Base-by-base conservation (phyloP, 805 yeast species). In the Kazachstania bromeliacearum region DNA sequence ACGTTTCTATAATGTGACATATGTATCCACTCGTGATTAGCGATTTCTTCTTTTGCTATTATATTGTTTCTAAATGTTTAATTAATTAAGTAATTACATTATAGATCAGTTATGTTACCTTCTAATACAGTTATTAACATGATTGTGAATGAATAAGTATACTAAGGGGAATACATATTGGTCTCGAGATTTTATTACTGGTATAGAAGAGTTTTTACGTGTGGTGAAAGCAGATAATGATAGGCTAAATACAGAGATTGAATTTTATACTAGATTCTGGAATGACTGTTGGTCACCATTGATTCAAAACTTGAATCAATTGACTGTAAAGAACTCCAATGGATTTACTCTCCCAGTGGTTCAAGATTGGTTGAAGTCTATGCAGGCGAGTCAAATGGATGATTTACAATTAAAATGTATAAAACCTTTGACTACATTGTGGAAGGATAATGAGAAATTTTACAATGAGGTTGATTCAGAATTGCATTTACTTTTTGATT, bases 141-240 rank as follows among this genome's bases (percentile, higher is more conserved):
- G 6, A 21, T 21, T 7, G 9, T 21, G 9, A 7, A 21, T 21
- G 9, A 21, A 21, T 21, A 21, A 26, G 10, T 8, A 7, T 26
- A 37, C 25, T 15, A 21, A 31, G 15, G 31, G 35, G 18, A 52
- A 51, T 20, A 35, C 39, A 3, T 57, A 44, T 36, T 60, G 65
- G 65, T 40, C 60, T 5, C 33, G 46, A n/a, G 64, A 59, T 35
- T 52, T 51, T 32, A 40, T 43, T 13, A 44, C 51, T 3, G 64
- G 64, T 7, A 47, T 59, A 27, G 38, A 48, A 12, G 27, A 48
- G 0, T 43, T 60, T 5, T 19, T 48, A 1, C 31, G 31, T 4
- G 36, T 33, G 8, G 28, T 58, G 10, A 46, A 51, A 12, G 28
- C 31, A n/a, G 53, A 54, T 3, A 46, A 43, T 8, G 30, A 33